Percentiles rank a stretch among this genome's conserved stretches.
phyloP scores from a whole-genome alignment of 208 protist species.

The Balamuthia mandrillaris region DNA sequence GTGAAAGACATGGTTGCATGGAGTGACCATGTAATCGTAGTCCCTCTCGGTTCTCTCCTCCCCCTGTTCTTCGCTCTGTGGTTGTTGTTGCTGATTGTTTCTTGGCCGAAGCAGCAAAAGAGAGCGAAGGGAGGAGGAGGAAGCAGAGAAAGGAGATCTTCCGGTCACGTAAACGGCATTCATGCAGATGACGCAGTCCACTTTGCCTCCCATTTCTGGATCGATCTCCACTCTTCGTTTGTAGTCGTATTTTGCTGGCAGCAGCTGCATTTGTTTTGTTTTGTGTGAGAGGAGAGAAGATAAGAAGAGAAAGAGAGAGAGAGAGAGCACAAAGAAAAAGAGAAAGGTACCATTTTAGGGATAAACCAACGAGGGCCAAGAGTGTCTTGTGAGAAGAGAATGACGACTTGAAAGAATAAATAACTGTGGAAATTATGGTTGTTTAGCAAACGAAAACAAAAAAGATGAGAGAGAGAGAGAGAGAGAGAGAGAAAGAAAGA shows the following conservation, averaged over 20 bases:
- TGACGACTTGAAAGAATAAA: constrained; percentile 33
- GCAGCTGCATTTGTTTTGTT: neutral
- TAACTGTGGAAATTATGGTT: no score
- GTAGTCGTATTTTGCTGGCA: constrained; percentile 69
- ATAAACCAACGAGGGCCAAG: constrained; percentile 62
- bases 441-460: neutral
- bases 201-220: neutral
- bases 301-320: no score
- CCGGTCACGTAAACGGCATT: neutral
- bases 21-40: constrained; percentile 24
- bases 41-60: no score
- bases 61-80: no score
- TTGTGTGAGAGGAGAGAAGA: no score
- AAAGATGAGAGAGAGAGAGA: no score
- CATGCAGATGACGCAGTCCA: constrained; percentile 38
- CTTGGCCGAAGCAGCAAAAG: no score
- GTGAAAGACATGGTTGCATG: constrained; percentile 40
- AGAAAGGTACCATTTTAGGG: constrained; percentile 38
- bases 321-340: no score
- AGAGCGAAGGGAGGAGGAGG: no score
- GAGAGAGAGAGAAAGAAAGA: no score
- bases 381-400: constrained; percentile 50
- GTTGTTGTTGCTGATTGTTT: no score
- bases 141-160: no score
- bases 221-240: constrained; percentile 27